These are phyloP conservation scores for Rehmannia glutinosa DNA, from an alignment of 257 asterid genomes.

Conservation along the genomic window DNA sequence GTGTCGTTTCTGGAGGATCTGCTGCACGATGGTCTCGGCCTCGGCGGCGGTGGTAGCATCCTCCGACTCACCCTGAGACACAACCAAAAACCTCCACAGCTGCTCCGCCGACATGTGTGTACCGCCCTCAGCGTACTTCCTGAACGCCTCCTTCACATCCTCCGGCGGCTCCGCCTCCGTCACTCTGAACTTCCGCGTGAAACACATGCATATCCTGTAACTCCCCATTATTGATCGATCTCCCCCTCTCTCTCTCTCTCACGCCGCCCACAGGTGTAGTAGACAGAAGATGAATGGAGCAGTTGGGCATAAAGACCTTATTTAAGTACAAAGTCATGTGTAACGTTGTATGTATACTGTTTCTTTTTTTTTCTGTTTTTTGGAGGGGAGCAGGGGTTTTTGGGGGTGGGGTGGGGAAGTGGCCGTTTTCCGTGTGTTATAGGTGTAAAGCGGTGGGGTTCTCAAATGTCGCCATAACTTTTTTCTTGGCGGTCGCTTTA, in stretches of 20 bases:
- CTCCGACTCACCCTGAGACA: slow-evolving; percentile 34
- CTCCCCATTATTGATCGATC: slow-evolving; percentile 33
- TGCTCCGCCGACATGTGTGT: slow-evolving; percentile 49
- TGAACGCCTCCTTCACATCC: slow-evolving; percentile 51
- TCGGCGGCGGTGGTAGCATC: slow-evolving; percentile 13
- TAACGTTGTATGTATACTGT: too few species aligned
- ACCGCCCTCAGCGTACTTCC: slow-evolving; percentile 49
- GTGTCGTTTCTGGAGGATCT: slow-evolving; percentile 54
- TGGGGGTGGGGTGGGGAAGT: not conserved
- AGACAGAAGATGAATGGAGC: not conserved
- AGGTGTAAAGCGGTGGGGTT: not conserved
- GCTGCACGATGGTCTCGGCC: slow-evolving; percentile 36
- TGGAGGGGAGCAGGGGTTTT: not conserved
- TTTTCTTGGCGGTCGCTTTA: not conserved
- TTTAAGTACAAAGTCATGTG: too few species aligned
- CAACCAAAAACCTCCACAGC: slow-evolving; percentile 31
- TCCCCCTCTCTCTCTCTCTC: slow-evolving; percentile 12
- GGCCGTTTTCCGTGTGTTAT: not conserved
- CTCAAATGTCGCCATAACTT: slow-evolving; percentile 12
- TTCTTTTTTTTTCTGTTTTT: not conserved
- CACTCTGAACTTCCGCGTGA: slow-evolving; percentile 52
- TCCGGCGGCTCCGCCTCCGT: slow-evolving; percentile 59
- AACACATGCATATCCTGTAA: slow-evolving; percentile 53
- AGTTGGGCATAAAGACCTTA: too few species aligned
- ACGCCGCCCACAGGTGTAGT: not conserved